These are phyloP conservation scores for Cordyceps militaris DNA, from an alignment of 2,329 filamentous ascomycete species.

Conservation along the genomic window DNA sequence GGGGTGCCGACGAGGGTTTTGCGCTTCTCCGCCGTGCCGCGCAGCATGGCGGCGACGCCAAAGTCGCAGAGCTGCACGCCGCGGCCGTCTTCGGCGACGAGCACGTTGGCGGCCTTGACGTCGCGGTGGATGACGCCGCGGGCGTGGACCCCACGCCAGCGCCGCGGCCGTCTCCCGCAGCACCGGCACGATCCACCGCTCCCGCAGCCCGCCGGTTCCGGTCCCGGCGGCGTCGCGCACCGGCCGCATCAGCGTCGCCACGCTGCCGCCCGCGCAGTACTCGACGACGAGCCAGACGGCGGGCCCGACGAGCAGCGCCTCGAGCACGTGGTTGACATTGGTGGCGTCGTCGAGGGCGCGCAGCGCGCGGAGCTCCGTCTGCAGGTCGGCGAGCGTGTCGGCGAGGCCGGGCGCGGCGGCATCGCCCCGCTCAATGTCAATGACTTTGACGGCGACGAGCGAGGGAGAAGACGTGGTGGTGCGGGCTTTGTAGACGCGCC, in stretches of 20 bases:
- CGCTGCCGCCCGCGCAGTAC: slow-evolving; percentile 60
- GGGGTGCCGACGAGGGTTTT: slow-evolving; percentile 61
- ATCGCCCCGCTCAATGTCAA: slow-evolving; percentile 67
- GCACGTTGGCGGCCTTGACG: slow-evolving; percentile 54
- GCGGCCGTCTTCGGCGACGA: slow-evolving; percentile 54
- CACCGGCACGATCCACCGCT: slow-evolving; percentile 47
- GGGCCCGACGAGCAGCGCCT: slow-evolving; percentile 55
- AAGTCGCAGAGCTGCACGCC: slow-evolving; percentile 61
- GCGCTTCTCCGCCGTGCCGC: slow-evolving; percentile 52
- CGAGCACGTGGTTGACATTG: slow-evolving; percentile 60
- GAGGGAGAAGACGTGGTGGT: slow-evolving; percentile 14
- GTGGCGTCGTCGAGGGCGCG: slow-evolving; percentile 53
- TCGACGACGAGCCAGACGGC: slow-evolving; percentile 64
- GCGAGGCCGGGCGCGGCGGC: slow-evolving; percentile 44
- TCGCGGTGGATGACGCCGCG: slow-evolving; percentile 46
- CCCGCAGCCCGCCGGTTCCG: slow-evolving; percentile 31
- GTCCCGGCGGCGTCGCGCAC: slow-evolving; percentile 27
- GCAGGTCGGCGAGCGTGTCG: slow-evolving; percentile 44
- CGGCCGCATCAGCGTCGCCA: slow-evolving; percentile 49
- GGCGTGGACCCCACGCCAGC: slow-evolving; percentile 42
- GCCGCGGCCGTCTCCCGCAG: slow-evolving; percentile 42
- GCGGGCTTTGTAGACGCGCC: slow-evolving; percentile 56
- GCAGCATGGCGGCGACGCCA: slow-evolving; percentile 57
- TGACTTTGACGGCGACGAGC: slow-evolving; percentile 64
- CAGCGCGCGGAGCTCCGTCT: slow-evolving; percentile 47